These are phyloP conservation scores for Fusarium ramigenum DNA, from an alignment of 2,329 filamentous ascomycete species.

Conservation along the genomic window DNA sequence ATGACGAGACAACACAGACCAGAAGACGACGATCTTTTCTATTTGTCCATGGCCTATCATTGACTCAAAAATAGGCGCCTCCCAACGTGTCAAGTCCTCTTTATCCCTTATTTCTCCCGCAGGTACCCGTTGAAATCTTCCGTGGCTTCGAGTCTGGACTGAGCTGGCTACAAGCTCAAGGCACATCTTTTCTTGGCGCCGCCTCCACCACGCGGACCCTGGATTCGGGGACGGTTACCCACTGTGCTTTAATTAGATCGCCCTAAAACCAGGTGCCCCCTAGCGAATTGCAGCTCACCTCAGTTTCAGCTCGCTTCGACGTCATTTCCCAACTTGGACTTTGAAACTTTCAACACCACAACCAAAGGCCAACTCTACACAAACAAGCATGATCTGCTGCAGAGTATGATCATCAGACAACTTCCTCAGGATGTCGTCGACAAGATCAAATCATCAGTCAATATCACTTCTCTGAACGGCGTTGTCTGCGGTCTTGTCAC, in stretches of 20 bases:
- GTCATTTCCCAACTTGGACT: slow-evolving; percentile 18
- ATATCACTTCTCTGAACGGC: slow-evolving; percentile 76
- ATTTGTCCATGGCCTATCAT: not conserved
- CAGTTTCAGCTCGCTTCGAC: slow-evolving; percentile 27
- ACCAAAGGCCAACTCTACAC: not conserved
- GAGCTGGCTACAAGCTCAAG: slow-evolving; percentile 17
- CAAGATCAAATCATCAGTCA: slow-evolving; percentile 86
- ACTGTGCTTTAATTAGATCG: slow-evolving; percentile 36
- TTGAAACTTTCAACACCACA: slow-evolving; percentile 14
- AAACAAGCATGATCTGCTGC: slow-evolving; percentile 29
- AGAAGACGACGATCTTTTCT: not conserved
- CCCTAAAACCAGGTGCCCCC: slow-evolving; percentile 2
- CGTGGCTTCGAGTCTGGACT: slow-evolving; percentile 12
- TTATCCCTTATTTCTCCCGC: not conserved
- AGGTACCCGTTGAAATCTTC: not conserved
- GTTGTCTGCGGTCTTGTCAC: slow-evolving; percentile 78
- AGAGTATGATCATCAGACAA: slow-evolving; percentile 70
- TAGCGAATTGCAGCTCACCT: not conserved
- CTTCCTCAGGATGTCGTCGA: slow-evolving; percentile 76
- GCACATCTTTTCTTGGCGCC: slow-evolving; percentile 34
- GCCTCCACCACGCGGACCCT: slow-evolving; percentile 37
- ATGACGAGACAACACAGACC: slow-evolving; percentile 4
- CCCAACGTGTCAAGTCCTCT: not conserved
- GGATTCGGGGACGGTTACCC: slow-evolving; percentile 32
- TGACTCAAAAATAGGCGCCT: not conserved